Conservation (phyloP, 495 filamentous ascomycete species). For the Cercophora newfieldiana region DNA sequence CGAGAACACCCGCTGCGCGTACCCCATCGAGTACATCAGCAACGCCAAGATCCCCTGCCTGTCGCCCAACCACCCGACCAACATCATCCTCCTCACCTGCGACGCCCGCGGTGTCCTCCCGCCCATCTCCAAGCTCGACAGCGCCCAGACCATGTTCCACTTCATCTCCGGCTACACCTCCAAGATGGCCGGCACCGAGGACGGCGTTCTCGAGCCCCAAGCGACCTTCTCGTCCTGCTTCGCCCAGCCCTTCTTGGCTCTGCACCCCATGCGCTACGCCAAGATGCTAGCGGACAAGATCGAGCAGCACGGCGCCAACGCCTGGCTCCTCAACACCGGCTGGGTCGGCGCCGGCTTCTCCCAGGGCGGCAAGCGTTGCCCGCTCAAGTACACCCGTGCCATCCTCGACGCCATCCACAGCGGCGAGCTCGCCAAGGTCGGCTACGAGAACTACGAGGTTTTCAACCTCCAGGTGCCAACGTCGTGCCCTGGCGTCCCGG, state of each 20-base stretch:
- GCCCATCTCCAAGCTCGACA: conserved; percentile 95
- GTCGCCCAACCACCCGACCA: conserved; percentile 81
- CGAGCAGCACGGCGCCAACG: conserved; percentile 88
- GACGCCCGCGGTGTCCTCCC: conserved; percentile 96
- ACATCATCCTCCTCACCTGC: conserved; percentile 98
- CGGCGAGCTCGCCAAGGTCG: conserved; percentile 84
- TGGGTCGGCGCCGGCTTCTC: conserved; percentile 96
- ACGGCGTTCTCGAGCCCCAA: conserved; percentile 93
- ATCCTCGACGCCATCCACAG: conserved; percentile 98
- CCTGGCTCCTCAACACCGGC: conserved; percentile 98
- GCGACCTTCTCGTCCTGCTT: conserved; percentile 99
- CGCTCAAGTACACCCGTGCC: conserved; percentile 97
- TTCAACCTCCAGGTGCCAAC: conserved; percentile 96
- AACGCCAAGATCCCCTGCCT: conserved; percentile 98
- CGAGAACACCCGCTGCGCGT: conserved; percentile 97
- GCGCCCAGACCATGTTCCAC: conserved; percentile 99
- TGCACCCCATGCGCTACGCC: conserved; percentile 99
- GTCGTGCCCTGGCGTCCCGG: conserved; percentile 78
- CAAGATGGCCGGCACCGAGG: conserved; percentile 99
- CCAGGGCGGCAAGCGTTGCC: conserved; percentile 97
- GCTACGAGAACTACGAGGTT: conserved; percentile 92
- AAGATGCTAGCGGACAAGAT: conserved; percentile 99
- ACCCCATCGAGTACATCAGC: conserved; percentile 97
- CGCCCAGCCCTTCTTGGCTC: conserved; percentile 96
- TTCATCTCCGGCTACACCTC: conserved; percentile 99